Conservation (phyloP, 2,329 filamentous ascomycete genomes). For the Cercospora janseana region DNA sequence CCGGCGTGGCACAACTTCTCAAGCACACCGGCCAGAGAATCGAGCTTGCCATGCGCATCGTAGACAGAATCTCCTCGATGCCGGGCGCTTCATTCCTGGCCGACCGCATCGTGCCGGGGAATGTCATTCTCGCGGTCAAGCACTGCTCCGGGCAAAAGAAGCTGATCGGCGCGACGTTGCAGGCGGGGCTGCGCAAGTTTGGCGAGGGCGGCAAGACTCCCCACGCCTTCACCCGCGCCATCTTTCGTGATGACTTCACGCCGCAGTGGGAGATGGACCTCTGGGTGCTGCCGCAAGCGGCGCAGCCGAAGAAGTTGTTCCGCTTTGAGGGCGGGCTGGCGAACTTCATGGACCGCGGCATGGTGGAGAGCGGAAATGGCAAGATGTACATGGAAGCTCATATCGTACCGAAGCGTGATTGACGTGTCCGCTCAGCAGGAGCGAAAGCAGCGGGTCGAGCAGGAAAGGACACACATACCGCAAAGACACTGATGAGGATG, state of each 20-base stretch:
- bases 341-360: background rate
- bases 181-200: background rate
- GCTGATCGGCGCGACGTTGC: background rate
- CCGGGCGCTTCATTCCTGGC: background rate
- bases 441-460: no score
- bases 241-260: background rate
- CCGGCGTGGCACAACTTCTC: background rate
- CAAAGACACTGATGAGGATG: no score
- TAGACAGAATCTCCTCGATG: background rate
- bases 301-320: background rate
- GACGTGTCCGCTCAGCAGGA: background rate
- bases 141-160: background rate
- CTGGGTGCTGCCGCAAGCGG: conserved; percentile 9
- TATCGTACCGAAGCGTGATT: conserved; percentile 2
- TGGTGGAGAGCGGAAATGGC: background rate
- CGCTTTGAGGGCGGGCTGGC: background rate
- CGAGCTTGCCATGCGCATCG: conserved; percentile 6
- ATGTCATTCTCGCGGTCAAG: conserved; percentile 7
- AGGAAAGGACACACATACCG: no score
- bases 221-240: background rate
- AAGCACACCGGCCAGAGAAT: background rate
- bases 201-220: background rate
- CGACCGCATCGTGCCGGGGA: background rate
- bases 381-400: conserved; percentile 15
- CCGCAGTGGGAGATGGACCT: background rate